These are phyloP conservation scores for Trichosporon coremiiforme DNA, from an alignment of 1,284 basidiomycete species.

Conservation along the genomic window DNA sequence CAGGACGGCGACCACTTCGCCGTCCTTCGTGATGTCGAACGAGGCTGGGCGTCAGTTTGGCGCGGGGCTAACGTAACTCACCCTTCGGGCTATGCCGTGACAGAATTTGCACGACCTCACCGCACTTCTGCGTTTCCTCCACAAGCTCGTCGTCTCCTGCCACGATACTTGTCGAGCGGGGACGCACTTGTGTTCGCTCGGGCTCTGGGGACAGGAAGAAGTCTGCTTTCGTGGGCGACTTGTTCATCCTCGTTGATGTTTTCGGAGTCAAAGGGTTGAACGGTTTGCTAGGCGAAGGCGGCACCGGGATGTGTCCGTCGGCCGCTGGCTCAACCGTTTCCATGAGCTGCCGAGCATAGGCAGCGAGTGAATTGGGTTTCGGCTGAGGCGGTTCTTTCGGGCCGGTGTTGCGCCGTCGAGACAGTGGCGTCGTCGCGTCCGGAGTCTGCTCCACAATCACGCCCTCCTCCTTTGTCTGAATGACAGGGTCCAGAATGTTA, in stretches of 20 bases:
- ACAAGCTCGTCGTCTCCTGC: conserved; percentile 52
- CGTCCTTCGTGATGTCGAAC: conserved; percentile 90
- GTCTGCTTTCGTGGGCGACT: conserved; percentile 8
- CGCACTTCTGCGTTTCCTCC: conserved; percentile 62
- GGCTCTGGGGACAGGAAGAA: conserved; percentile 8
- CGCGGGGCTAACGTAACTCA: conserved; percentile 50
- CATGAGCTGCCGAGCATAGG: conserved; percentile 46
- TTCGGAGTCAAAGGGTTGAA: conserved; percentile 14
- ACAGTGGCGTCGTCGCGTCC: background rate
- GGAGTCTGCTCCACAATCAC: conserved; percentile 30
- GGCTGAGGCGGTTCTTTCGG: conserved; percentile 23
- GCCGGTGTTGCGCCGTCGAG: background rate
- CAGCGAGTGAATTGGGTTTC: conserved; percentile 33
- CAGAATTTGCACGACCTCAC: conserved; percentile 86
- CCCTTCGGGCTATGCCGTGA: conserved; percentile 85
- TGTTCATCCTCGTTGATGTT: conserved; percentile 1
- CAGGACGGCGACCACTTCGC: conserved; percentile 79
- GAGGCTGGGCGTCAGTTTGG: conserved; percentile 63
- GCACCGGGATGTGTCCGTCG: conserved; percentile 17
- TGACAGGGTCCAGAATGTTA: conserved; percentile 52
- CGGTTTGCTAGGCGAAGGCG: conserved; percentile 26
- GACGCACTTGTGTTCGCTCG: conserved; percentile 15
- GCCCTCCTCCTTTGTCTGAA: conserved; percentile 55
- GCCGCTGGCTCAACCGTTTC: conserved; percentile 30
- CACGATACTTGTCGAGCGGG: conserved; percentile 38